A percentile compares a stretch with the other conserved stretches of the same genome.
Evolutionary conservation across 2,329 filamentous ascomycete species (phyloP).

Genomic region (Ophiosphaerella korrae): DNA sequence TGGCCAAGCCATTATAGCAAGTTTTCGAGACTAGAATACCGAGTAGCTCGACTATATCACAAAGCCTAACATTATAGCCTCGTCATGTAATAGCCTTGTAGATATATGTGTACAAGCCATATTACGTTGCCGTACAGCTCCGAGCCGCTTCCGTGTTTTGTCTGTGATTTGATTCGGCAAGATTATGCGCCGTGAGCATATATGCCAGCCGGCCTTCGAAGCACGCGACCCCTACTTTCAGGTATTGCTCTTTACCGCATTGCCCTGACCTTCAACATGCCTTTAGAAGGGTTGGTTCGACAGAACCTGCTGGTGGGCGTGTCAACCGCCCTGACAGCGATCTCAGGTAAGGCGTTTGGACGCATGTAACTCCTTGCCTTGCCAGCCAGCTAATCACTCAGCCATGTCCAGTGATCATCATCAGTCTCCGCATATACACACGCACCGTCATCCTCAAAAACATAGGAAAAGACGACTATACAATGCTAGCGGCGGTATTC

Average conservation of each 20-base stretch:
- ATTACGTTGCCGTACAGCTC: no score
- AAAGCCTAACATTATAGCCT: no score
- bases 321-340: conserved; percentile 22
- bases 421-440: conserved; percentile 25
- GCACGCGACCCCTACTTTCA: neutral
- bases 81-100: no score
- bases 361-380: neutral
- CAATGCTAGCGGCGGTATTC: conserved; percentile 29
- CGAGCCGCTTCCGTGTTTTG: no score
- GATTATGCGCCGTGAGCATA: no score
- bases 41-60: no score
- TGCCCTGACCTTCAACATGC: neutral
- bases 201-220: neutral
- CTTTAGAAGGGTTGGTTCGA: conserved; percentile 1
- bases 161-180: no score
- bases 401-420: conserved; percentile 21
- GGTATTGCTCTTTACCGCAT: neutral
- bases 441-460: conserved; percentile 23
- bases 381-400: neutral
- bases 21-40: no score
- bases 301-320: conserved; percentile 16
- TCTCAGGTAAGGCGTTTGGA: conserved; percentile 19
- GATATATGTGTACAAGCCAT: no score
- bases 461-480: conserved; percentile 32
- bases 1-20: no score